A percentile compares a stretch with the other conserved stretches of the same genome.
Evolutionary conservation across 345 rosid species (phyloP).

Genomic region (Syzygium jambos): DNA sequence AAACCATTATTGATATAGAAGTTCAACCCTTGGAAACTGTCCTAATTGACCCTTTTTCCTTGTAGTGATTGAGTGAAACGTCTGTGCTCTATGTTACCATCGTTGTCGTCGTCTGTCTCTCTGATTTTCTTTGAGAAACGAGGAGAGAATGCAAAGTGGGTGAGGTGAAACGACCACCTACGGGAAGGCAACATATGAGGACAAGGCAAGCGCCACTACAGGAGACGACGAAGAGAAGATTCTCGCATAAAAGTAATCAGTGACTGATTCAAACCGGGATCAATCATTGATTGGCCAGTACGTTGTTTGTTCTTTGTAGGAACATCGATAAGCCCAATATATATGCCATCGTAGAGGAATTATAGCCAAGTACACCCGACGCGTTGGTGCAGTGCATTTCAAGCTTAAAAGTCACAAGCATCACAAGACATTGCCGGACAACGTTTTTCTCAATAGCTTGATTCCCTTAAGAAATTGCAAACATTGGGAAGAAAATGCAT

Average conservation of each 20-base stretch:
- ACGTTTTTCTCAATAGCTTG: neutral
- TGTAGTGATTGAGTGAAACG: neutral
- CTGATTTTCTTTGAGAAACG: neutral
- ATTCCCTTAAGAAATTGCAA: neutral
- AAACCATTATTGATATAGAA: neutral
- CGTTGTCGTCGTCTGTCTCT: neutral
- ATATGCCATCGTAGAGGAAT: neutral
- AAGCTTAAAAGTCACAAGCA: neutral
- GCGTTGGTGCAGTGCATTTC: neutral
- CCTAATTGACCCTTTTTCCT: neutral
- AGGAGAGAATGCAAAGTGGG: neutral
- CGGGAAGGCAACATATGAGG: neutral
- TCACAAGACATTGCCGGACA: neutral
- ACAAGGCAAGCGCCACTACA: neutral
- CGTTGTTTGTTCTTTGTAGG: neutral
- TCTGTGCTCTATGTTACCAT: neutral
- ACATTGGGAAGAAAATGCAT: neutral
- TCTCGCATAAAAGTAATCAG: neutral
- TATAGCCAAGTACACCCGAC: neutral
- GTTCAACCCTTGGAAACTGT: neutral
- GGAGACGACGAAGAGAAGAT: neutral
- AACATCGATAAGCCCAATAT: neutral
- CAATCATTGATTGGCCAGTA: neutral
- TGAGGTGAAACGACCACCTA: neutral
- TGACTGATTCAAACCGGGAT: neutral